phyloP scores from a whole-genome alignment of 257 asterid genomes.

The Jaltomata sinuosa region DNA sequence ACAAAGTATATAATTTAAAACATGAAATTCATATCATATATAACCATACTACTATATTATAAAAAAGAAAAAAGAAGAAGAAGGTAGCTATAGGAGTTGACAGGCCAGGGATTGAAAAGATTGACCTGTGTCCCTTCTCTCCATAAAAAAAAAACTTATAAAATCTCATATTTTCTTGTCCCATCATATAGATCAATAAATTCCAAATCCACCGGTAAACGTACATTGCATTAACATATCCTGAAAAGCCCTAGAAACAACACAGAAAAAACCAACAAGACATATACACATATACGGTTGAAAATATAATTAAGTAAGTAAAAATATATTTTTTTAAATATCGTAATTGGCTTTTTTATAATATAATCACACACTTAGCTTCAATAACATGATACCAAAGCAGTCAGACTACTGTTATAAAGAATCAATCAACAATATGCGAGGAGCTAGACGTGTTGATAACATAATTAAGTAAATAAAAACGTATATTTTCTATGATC shows the following conservation, averaged over 20 bases:
- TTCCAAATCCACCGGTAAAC: slow-evolving; percentile 3
- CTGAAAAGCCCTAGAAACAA: slow-evolving; percentile 9
- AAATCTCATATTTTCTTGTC: slow-evolving; percentile 20
- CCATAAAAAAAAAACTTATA: slow-evolving; percentile 21
- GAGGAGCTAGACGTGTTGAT: background rate
- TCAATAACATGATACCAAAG: too few species aligned
- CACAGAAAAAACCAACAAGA: background rate
- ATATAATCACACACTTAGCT: too few species aligned
- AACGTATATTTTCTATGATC: too few species aligned
- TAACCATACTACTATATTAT: background rate
- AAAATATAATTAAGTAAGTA: background rate
- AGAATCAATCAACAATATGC: background rate
- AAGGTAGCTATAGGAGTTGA: slow-evolving; percentile 29
- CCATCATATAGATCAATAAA: slow-evolving; percentile 17
- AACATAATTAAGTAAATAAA: background rate
- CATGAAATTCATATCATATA: too few species aligned
- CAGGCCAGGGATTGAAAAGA: slow-evolving; percentile 50
- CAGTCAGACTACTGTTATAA: too few species aligned
- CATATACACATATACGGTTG: background rate
- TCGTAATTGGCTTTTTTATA: too few species aligned
- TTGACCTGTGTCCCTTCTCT: slow-evolving; percentile 68
- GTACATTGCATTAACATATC: slow-evolving; percentile 14
- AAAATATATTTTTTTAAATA: too few species aligned
- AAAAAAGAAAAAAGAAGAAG: background rate
- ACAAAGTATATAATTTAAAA: too few species aligned